Percentiles rank a stretch among this genome's conserved stretches.
Conservation (phyloP, 306 rosid species). For the Acacia crassicarpa region DNA sequence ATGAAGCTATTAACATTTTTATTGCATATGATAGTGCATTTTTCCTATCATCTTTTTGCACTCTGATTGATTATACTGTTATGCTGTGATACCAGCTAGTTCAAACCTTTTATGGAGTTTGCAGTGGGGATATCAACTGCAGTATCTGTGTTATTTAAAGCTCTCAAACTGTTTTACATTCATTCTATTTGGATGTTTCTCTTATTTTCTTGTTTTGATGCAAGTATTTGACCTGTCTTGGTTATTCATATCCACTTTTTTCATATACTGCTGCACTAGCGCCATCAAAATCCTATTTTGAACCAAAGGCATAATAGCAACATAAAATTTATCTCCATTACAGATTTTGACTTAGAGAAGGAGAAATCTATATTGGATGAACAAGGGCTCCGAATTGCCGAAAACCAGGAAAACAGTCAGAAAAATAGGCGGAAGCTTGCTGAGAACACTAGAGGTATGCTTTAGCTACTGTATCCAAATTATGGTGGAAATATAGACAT, state of each 20-base stretch:
- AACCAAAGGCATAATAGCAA: neutral
- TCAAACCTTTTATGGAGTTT: neutral
- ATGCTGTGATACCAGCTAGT: neutral
- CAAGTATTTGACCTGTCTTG: constrained; percentile 4
- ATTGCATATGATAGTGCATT: neutral
- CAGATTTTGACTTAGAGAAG: constrained; percentile 95
- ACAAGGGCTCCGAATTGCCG: constrained; percentile 92
- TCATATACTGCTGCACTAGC: neutral
- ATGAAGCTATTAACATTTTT: neutral
- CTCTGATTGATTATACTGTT: neutral
- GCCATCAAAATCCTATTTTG: neutral
- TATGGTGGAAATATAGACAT: constrained; percentile 10
- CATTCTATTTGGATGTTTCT: neutral
- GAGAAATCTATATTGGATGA: constrained; percentile 86
- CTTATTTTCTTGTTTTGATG: neutral
- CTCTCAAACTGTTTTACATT: neutral
- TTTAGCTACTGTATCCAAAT: constrained; percentile 21
- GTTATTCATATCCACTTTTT: neutral
- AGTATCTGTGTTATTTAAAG: neutral
- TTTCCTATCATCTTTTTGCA: neutral
- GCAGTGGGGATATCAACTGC: neutral
- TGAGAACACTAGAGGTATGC: constrained; percentile 85
- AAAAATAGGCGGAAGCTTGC: constrained; percentile 97
- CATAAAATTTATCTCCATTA: neutral
- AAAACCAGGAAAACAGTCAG: constrained; percentile 98